Conservation (phyloP, 305 asterid genomes). For the Fraxinus dipetala region DNA sequence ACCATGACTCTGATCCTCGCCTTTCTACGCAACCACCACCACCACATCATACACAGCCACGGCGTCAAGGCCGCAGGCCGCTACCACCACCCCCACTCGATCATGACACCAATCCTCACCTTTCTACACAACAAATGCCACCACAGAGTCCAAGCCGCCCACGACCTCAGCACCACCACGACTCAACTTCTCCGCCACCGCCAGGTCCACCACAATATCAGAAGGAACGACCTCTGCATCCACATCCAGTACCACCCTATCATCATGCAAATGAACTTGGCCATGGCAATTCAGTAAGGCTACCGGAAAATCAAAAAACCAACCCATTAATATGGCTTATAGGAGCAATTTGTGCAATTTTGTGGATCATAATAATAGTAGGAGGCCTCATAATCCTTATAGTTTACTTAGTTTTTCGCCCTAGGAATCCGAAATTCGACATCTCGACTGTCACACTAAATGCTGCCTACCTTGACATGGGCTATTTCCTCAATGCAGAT, state of each 20-base stretch:
- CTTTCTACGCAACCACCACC: neutral
- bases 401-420: constrained; percentile 70
- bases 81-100: neutral
- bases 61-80: neutral
- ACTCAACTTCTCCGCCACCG: neutral
- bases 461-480: constrained; percentile 94
- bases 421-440: constrained; percentile 74
- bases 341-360: constrained; percentile 67
- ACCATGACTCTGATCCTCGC: neutral
- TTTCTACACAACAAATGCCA: neutral
- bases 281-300: neutral
- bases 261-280: neutral
- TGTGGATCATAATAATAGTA: constrained; percentile 74
- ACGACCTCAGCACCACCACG: neutral
- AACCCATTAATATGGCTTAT: constrained; percentile 72
- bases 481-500: constrained; percentile 74
- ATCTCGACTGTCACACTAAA: constrained; percentile 62
- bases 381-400: constrained; percentile 67
- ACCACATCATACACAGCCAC: constrained; percentile 9
- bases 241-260: constrained; percentile 5
- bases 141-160: neutral
- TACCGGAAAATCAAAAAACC: constrained; percentile 34
- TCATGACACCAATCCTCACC: neutral
- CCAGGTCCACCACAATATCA: neutral
- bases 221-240: neutral